Percentiles rank a stretch among this genome's conserved stretches.
Conservation (phyloP, 2,329 filamentous ascomycete genomes). For the Penicillium expansum region DNA sequence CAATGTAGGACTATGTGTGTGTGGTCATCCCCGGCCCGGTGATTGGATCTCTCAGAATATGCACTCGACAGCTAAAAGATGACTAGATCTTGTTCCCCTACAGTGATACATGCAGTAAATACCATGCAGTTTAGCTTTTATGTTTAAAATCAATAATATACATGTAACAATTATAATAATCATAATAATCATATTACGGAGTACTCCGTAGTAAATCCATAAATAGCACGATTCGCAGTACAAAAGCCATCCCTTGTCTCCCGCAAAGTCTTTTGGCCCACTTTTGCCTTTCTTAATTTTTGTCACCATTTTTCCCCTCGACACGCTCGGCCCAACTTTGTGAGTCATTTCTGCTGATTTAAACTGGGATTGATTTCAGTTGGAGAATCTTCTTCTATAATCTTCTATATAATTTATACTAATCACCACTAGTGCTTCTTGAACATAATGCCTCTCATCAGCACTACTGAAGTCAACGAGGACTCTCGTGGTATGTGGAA, state of each 20-base stretch:
- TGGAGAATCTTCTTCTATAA: neutral
- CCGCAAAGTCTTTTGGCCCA: slow-evolving; percentile 1
- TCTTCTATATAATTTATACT: neutral
- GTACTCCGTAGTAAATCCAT: too few species aligned
- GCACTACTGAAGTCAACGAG: slow-evolving; percentile 43
- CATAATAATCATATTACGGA: too few species aligned
- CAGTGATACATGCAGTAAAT: too few species aligned
- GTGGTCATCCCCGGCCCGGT: neutral
- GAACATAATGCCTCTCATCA: slow-evolving; percentile 42
- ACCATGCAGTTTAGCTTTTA: neutral
- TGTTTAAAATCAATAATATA: neutral
- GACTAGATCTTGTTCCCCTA: too few species aligned
- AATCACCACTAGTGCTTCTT: slow-evolving; percentile 1
- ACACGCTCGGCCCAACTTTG: neutral
- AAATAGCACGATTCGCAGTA: neutral
- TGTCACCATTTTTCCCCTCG: neutral
- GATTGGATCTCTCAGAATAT: slow-evolving; percentile 4
- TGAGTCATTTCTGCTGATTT: slow-evolving; percentile 6
- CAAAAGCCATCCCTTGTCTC: neutral
- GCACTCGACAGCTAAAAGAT: neutral
- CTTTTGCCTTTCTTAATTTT: slow-evolving; percentile 7
- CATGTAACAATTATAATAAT: neutral
- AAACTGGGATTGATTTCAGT: neutral
- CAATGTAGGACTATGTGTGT: neutral
- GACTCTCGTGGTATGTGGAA: slow-evolving; percentile 44